These are phyloP conservation scores for Penicillium longicatenatum DNA, from an alignment of 495 filamentous ascomycete species.

Conservation along the genomic window DNA sequence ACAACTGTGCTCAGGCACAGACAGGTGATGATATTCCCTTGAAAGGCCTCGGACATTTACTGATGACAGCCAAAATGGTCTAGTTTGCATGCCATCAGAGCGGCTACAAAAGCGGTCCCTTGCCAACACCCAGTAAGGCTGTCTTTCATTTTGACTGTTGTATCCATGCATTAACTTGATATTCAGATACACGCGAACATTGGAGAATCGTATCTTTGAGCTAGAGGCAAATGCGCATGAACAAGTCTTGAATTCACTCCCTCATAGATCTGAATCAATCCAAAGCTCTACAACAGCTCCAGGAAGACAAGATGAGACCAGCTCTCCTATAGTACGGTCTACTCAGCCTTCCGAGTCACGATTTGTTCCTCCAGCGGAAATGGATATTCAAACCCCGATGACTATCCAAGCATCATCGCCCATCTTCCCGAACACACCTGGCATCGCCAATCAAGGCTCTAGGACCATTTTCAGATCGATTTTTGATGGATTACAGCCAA, in stretches of 20 bases:
- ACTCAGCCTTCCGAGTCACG: neutral
- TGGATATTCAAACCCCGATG: neutral
- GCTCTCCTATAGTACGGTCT: neutral
- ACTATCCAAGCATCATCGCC: neutral
- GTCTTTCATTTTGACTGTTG: neutral
- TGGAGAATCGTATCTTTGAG: neutral
- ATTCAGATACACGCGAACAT: neutral
- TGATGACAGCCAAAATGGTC: neutral
- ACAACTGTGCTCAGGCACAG: slow-evolving; percentile 15
- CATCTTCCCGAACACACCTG: neutral
- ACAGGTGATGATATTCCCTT: slow-evolving; percentile 7
- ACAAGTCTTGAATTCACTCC: neutral
- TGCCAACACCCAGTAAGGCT: neutral
- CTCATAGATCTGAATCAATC: neutral
- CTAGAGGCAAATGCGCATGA: neutral
- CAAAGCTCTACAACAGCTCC: neutral
- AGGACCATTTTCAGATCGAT: neutral
- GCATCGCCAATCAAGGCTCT: neutral
- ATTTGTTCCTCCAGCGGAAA: neutral
- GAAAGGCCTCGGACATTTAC: neutral
- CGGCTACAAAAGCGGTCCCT: neutral
- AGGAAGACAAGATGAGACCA: neutral
- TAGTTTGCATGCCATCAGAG: neutral
- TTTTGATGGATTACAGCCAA: neutral
- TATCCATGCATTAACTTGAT: neutral